Base-by-base conservation (phyloP, 1,284 basidiomycete genomes). In the Xerocomus minutiporus region DNA sequence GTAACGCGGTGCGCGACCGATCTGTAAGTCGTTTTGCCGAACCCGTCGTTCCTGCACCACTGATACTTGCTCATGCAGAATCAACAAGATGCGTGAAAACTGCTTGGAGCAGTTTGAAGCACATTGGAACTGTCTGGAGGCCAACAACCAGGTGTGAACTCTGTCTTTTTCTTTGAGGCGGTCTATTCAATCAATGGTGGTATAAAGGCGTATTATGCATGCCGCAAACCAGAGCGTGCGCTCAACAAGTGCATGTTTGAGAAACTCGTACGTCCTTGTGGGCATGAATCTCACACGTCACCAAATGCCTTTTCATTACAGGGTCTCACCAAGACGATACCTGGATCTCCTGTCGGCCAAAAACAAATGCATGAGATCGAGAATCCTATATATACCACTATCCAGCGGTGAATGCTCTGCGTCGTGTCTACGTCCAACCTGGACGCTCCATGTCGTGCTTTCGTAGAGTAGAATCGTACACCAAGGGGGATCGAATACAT, bases 181-280 rank as follows among this genome's bases (percentile, higher is more conserved):
- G 25, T 43, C 29, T 35, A 36, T 44, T 50, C 41, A 25, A 53
- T 38, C 15, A 39, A 9, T 26, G 31, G 20, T 38, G 15, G 31
- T 34, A 15, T 25, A 29, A 39, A 72, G 93, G 88, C 96, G 74
- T 94, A 93, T 70, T 88, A 90, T 69, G 81, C 80, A 42, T 99
- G 97, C 72, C 86, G 96, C 61, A 89, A 93, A 72, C 86, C 86
- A 26, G 97, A 99, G 72, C 86, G 88, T 60, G 73, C 84, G 52
- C 80, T 99, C 52, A 99, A 99, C 79, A 78, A 86, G 59, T 99
- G 97, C 75, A 92, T 98, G 76, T 96, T 97, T 66, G 88, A 96
- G 73, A 98, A 97, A 73, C 81, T 99, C 59, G 92, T 93, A 59
- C 61, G 86, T 77, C 41, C 36, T 52, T 46, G 32, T 23, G 17